Evolutionary conservation across 345 rosid genomes (phyloP).

Genomic region (Brassica rapa): DNA sequence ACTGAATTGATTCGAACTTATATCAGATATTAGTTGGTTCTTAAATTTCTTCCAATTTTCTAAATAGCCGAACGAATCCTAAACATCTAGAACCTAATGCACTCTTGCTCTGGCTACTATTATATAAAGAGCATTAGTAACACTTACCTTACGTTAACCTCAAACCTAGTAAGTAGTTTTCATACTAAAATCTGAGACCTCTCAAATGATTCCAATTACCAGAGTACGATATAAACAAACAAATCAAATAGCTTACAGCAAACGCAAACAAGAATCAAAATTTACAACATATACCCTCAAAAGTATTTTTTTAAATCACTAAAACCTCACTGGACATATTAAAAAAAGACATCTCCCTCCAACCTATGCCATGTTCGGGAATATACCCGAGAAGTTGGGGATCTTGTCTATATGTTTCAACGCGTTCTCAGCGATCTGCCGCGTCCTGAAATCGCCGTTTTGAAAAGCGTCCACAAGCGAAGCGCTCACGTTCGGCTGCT

Average conservation of each 20-base stretch:
- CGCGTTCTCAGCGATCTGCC: not conserved
- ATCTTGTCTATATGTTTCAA: not conserved
- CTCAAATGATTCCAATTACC: not conserved
- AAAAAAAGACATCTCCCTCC: not conserved
- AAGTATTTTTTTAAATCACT: slow-evolving; percentile 4
- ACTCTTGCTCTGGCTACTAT: not conserved
- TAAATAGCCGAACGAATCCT: no score
- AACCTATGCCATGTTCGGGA: slow-evolving; percentile 51
- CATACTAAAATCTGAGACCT: not conserved
- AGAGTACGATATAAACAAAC: not conserved
- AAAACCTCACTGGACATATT: slow-evolving; percentile 11
- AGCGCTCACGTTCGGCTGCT: slow-evolving; percentile 53
- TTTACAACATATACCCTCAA: slow-evolving; percentile 12
- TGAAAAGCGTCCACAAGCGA: slow-evolving; percentile 49
- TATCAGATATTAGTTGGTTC: no score
- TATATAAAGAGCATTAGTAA: not conserved
- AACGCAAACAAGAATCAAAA: not conserved
- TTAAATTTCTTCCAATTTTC: no score
- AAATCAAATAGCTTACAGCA: not conserved
- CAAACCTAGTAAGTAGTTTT: no score
- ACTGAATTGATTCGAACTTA: no score
- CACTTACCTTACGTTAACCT: no score
- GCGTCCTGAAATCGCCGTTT: not conserved
- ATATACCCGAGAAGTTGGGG: not conserved
- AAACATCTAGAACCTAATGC: no score